A percentile compares a stretch with the other conserved stretches of the same genome.
These are phyloP conservation scores for Camellia lanceoleosa DNA, from an alignment of 148 eudicot genomes.

Conservation along the genomic window DNA sequence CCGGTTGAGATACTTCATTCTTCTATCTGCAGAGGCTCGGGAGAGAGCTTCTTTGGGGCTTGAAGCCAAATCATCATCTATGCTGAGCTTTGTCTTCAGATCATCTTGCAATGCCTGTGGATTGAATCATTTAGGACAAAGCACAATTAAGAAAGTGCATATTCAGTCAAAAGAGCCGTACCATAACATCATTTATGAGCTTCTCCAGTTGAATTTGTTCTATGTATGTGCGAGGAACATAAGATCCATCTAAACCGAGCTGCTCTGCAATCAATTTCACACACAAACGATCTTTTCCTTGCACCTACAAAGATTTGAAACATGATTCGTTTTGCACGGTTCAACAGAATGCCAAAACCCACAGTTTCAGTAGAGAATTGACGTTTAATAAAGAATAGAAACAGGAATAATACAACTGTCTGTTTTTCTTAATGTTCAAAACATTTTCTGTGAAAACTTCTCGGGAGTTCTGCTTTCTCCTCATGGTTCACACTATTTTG, in stretches of 20 bases:
- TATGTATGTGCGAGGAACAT: slow-evolving; percentile 84
- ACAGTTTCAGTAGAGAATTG: not conserved
- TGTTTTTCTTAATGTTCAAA: not conserved
- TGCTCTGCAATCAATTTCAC: slow-evolving; percentile 70
- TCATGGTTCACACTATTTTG: not conserved
- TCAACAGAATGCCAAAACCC: not conserved
- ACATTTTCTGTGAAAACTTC: not conserved
- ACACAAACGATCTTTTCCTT: slow-evolving; percentile 87
- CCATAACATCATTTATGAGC: slow-evolving; percentile 91
- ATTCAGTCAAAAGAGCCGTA: slow-evolving; percentile 28
- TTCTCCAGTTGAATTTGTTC: slow-evolving; percentile 97
- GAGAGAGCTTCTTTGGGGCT: slow-evolving; percentile 98
- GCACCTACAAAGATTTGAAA: slow-evolving; percentile 52
- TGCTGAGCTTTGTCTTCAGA: slow-evolving; percentile 84
- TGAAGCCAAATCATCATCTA: slow-evolving; percentile 77
- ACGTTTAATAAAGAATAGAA: not conserved
- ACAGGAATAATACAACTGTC: slow-evolving; percentile 6
- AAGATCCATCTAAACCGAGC: slow-evolving; percentile 87
- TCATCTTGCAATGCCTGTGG: slow-evolving; percentile 89
- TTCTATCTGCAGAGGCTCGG: slow-evolving; percentile 88
- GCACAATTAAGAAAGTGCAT: slow-evolving; percentile 16
- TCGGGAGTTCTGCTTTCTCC: not conserved
- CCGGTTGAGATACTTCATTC: slow-evolving; percentile 74
- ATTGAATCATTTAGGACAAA: slow-evolving; percentile 21
- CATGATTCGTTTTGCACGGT: not conserved